Conservation (phyloP, 2,329 filamentous ascomycete species). For the Ustulina deusta region DNA sequence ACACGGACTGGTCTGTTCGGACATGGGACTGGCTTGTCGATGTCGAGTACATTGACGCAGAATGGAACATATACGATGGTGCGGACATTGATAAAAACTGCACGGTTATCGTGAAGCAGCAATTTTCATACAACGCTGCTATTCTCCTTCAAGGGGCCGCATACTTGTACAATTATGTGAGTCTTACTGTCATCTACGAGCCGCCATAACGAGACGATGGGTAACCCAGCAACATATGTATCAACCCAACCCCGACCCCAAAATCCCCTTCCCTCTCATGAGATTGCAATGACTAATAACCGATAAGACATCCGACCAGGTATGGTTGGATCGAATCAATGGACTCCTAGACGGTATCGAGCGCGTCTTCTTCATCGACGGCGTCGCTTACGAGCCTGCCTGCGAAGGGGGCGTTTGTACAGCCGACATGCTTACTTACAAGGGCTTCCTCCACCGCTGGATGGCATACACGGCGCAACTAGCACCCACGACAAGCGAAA, state of each 20-base stretch:
- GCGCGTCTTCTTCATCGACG: constrained; percentile 62
- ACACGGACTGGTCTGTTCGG: constrained; percentile 69
- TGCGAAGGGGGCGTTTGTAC: constrained; percentile 66
- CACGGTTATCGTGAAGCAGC: constrained; percentile 58
- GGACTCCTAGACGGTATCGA: constrained; percentile 61
- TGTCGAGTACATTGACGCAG: constrained; percentile 58
- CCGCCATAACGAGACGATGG: background rate
- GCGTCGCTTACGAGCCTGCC: constrained; percentile 64
- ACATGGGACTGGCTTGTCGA: constrained; percentile 66
- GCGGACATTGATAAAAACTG: constrained; percentile 58
- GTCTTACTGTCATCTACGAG: constrained; percentile 20
- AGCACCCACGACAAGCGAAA: constrained; percentile 53
- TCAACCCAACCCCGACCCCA: background rate
- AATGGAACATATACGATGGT: constrained; percentile 63
- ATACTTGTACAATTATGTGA: constrained; percentile 58
- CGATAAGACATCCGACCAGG: constrained; percentile 47
- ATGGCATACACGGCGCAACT: constrained; percentile 55
- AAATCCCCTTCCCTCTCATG: background rate
- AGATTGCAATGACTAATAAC: constrained; percentile 8
- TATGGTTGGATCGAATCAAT: constrained; percentile 61
- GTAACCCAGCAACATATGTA: background rate
- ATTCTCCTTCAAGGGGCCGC: constrained; percentile 59
- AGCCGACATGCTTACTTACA: constrained; percentile 68
- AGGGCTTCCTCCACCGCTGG: constrained; percentile 68
- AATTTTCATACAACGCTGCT: constrained; percentile 66